phyloP scores from a whole-genome alignment of 768 basidiomycete species.

The Panaeolus cyanescens region DNA sequence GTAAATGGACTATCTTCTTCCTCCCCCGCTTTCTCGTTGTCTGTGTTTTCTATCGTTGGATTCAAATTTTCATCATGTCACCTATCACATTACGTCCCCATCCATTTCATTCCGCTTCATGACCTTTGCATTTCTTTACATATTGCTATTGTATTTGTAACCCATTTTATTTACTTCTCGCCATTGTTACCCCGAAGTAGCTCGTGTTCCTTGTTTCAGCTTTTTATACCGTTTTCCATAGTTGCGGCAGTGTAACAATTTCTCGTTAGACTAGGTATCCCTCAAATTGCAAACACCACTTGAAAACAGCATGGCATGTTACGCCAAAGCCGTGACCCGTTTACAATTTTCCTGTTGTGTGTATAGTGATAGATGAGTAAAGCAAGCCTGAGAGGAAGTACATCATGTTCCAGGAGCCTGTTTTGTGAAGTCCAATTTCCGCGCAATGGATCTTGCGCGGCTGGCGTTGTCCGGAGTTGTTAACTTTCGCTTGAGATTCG shows the following conservation, averaged over 20 bases:
- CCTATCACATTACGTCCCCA: neutral
- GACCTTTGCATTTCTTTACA: slow-evolving; percentile 4
- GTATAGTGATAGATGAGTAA: too few species aligned
- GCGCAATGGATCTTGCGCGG: slow-evolving; percentile 55
- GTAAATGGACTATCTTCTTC: neutral
- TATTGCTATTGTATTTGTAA: slow-evolving; percentile 22
- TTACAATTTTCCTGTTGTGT: too few species aligned
- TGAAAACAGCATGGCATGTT: neutral
- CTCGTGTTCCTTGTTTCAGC: slow-evolving; percentile 1
- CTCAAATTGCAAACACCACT: neutral
- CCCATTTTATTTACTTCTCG: slow-evolving; percentile 3
- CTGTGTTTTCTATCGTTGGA: too few species aligned
- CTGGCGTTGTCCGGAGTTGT: slow-evolving; percentile 55
- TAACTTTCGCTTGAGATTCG: slow-evolving; percentile 73
- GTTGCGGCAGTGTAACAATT: neutral
- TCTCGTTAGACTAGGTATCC: neutral
- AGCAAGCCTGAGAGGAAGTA: too few species aligned
- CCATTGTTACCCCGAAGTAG: slow-evolving; percentile 2
- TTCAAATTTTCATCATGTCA: neutral
- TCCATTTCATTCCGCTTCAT: slow-evolving; percentile 1
- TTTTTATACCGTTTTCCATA: too few species aligned
- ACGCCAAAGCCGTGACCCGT: too few species aligned
- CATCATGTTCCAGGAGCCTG: slow-evolving; percentile 37
- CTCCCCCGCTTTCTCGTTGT: neutral
- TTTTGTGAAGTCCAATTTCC: slow-evolving; percentile 72